Percentiles rank a stretch among this genome's conserved stretches.
Conservation (phyloP, 2,329 filamentous ascomycete species). For the Blastomyces gilchristii region DNA sequence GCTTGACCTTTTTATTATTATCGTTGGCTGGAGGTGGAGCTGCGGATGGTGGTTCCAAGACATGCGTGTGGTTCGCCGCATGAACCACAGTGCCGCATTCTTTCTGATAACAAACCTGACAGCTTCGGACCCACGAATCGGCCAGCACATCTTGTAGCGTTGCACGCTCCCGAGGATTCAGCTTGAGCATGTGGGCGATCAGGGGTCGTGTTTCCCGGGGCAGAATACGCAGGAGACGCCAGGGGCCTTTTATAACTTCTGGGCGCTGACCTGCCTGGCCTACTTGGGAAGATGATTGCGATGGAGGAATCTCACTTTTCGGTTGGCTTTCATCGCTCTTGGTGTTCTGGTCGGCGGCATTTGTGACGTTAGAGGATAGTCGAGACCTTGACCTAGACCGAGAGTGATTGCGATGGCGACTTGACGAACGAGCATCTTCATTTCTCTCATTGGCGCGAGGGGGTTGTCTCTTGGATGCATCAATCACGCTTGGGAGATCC, state of each 20-base stretch:
- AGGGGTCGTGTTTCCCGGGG: constrained; percentile 85
- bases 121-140: constrained; percentile 82
- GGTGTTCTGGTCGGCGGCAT: background rate
- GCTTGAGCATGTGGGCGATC: constrained; percentile 82
- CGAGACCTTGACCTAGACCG: background rate
- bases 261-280: constrained; percentile 34
- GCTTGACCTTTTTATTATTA: background rate
- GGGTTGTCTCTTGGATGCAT: constrained; percentile 8
- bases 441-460: constrained; percentile 11
- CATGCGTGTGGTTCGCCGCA: constrained; percentile 70
- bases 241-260: constrained; percentile 82
- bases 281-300: constrained; percentile 10
- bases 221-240: constrained; percentile 75
- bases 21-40: constrained; percentile 8
- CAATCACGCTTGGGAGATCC: constrained; percentile 24
- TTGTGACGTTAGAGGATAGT: background rate
- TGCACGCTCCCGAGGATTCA: constrained; percentile 73
- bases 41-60: constrained; percentile 56
- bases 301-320: constrained; percentile 8
- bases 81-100: constrained; percentile 61
- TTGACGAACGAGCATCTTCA: constrained; percentile 1
- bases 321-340: background rate
- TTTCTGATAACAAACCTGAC: constrained; percentile 71
- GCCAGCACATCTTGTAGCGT: constrained; percentile 75
- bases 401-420: constrained; percentile 3